These are phyloP conservation scores for Aspergillus luchuensis DNA, from an alignment of 2,329 filamentous ascomycete genomes.

Conservation along the genomic window DNA sequence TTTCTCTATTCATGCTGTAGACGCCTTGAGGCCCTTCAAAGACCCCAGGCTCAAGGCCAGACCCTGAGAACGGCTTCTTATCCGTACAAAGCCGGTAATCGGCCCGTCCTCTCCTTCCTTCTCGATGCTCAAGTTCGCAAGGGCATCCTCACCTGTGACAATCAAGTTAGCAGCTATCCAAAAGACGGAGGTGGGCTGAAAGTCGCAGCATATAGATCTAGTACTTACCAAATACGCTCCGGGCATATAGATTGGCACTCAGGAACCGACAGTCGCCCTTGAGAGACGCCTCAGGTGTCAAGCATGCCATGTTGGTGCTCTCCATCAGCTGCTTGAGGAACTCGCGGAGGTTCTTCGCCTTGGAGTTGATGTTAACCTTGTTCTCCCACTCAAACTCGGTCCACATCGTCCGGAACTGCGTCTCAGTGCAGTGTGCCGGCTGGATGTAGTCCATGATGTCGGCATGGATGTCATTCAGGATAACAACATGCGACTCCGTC, in stretches of 20 bases:
- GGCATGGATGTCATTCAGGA: slow-evolving; percentile 95
- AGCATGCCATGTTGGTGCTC: slow-evolving; percentile 96
- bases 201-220: not conserved
- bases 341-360: slow-evolving; percentile 85
- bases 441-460: slow-evolving; percentile 99
- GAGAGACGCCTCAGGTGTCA: slow-evolving; percentile 93
- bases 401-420: slow-evolving; percentile 99
- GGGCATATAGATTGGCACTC: slow-evolving; percentile 93
- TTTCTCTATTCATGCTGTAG: slow-evolving; percentile 40
- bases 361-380: slow-evolving; percentile 99
- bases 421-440: slow-evolving; percentile 93
- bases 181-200: not conserved
- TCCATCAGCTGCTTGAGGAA: slow-evolving; percentile 96
- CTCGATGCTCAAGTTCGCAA: slow-evolving; percentile 97
- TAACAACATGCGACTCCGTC: slow-evolving; percentile 93
- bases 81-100: slow-evolving; percentile 95
- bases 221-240: slow-evolving; percentile 92
- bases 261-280: slow-evolving; percentile 98
- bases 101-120: slow-evolving; percentile 94
- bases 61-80: slow-evolving; percentile 94
- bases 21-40: slow-evolving; percentile 88
- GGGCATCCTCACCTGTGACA: slow-evolving; percentile 83
- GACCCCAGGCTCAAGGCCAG: slow-evolving; percentile 90
- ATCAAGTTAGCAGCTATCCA: slow-evolving; percentile 25
- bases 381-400: slow-evolving; percentile 99